Evolutionary conservation across 2,329 filamentous ascomycete species (phyloP), one percentile per base, ranked within the genome.

Genomic region (Monilinia polystroma): DNA sequence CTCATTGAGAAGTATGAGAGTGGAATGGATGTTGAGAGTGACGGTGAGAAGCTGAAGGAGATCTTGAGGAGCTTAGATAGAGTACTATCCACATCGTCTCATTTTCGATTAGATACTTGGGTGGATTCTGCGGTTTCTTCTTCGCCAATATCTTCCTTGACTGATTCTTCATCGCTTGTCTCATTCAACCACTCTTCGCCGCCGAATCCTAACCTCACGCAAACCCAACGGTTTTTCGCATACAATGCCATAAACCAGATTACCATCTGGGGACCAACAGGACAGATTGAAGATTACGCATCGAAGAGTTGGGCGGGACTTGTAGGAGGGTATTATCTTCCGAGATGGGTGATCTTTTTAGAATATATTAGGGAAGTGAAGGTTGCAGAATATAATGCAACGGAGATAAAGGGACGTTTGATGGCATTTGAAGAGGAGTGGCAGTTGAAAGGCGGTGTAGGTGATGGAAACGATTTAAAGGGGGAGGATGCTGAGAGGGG

Each of bases 191-290:
- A 5, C 20, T 23, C 41, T 6, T 8, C 20, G 10, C 11, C 3
- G 18, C 35, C 2, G 4, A n/a, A n/a, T 55, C 10, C 11, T 23
- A 51, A 51, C 32, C 53, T 20, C 12, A 59, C 56, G 3, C 26
- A 16, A 32, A 47, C 18, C 11, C 41, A 47, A n/a, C 4, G 16
- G 2, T 59, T 59, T 18, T 59, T 59, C 10, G 76, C 79, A 6
- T 81, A 80, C 72, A 78, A 82, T 56, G 81, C 82, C 8, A 76
- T 80, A 16, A 83, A 83, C 59, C 82, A 84, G 67, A 75, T 84
- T 66, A 84, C 82, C 7, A 76, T 81, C 14, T 84, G 82, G 82
- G 81, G 81, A 0, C 81, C 81, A 0, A 72, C 70, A 0, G 81
- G 80, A 18, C 74, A 84, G 70, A 81, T 84, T 52, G 78, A 72